phyloP scores from a whole-genome alignment of 2,329 filamentous ascomycete species.

The Fonsecaea monophora region DNA sequence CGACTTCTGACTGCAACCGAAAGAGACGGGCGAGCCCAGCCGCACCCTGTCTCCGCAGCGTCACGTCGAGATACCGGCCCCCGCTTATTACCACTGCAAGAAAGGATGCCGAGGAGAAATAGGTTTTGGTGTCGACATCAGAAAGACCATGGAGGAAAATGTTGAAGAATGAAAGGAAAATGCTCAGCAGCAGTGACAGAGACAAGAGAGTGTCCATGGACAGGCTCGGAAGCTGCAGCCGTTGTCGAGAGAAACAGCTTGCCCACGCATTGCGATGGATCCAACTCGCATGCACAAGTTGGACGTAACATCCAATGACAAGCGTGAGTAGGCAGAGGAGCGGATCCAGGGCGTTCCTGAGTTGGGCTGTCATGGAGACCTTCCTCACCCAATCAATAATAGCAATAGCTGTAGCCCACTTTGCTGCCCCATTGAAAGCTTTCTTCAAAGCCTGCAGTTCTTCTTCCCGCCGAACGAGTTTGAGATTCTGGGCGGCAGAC shows the following conservation, averaged over 20 bases:
- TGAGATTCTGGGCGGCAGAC: conserved; percentile 22
- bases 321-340: conserved; percentile 6
- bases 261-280: conserved; percentile 31
- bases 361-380: background rate
- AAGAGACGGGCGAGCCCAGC: conserved; percentile 21
- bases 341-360: background rate
- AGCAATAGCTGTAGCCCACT: conserved; percentile 18
- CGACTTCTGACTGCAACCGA: conserved; percentile 24
- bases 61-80: conserved; percentile 27
- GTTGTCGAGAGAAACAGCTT: conserved; percentile 6
- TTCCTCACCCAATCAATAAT: conserved; percentile 19
- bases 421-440: conserved; percentile 29
- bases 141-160: conserved; percentile 18
- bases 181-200: conserved; percentile 26
- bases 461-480: conserved; percentile 19
- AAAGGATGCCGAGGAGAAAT: conserved; percentile 31
- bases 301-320: conserved; percentile 19
- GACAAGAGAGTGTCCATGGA: conserved; percentile 32
- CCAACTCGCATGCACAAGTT: conserved; percentile 22
- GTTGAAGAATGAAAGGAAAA: conserved; percentile 31
- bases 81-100: conserved; percentile 28
- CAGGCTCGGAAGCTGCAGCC: conserved; percentile 8
- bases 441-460: conserved; percentile 23
- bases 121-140: conserved; percentile 17
- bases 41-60: conserved; percentile 26